Base-by-base conservation (phyloP, 2,329 filamentous ascomycete genomes). In the Aspergillus neoniger region DNA sequence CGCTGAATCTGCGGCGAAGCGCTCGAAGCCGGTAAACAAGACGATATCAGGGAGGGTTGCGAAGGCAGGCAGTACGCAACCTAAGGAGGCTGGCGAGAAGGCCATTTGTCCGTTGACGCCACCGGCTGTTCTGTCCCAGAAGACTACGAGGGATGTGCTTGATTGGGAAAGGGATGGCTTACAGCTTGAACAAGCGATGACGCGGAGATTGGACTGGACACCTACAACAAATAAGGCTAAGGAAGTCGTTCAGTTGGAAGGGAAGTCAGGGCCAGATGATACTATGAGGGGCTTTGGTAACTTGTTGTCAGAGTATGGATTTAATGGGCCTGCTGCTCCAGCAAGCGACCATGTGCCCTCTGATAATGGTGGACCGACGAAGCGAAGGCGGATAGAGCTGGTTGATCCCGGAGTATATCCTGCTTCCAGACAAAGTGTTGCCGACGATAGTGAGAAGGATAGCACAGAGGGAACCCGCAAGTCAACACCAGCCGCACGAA, bases 141-240 rank as follows among this genome's bases (percentile, higher is more conserved):
- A 53, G 30, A 28, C 51, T 15, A 25, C 47, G 12, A 65, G 64
- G 32, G 57, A 55, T 19, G 21, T 53, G 17, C 54, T 70, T 50
- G 66, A 70, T 56, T 62, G 60, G 61, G 60, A 65, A 55, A 49
- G 63, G 28, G 58, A 69, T 59, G 61, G 64, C 5, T 55, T 78
- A 25, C 68, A 74, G n/a, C 57, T 78, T 23, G 75, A 75, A 63
- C 63, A 71, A 49, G 89, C 88, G 7, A 72, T 83, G 25, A 79
- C 77, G 49, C 81, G 89, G 61, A 82, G 86, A 61, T 69, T 77
- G 14, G 82, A 88, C 60, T 92, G 90, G 90, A 92, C 90, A 1
- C 90, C 89, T 2, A 83, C 86, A 4, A 81, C 79, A 50, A 70
- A 79, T 36, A 80, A 79, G 44, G 66, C 65, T 1, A 59, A 71